Conservation (phyloP, 192 early-diverging fungal genomes). For the Phycomyces nitens region DNA sequence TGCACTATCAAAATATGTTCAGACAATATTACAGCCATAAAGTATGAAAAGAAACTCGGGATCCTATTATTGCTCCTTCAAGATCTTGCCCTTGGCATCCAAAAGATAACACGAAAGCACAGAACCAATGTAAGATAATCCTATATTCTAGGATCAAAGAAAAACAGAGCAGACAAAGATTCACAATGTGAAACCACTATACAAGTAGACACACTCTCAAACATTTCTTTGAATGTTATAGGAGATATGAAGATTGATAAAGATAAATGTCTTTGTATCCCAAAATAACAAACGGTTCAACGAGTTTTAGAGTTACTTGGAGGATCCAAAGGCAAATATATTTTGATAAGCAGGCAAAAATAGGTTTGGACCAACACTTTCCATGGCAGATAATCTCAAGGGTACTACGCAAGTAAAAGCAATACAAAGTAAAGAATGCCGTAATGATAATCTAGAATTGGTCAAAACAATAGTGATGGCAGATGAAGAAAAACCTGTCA, state of each 20-base stretch:
- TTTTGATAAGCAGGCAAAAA: too few species aligned
- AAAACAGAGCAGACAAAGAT: not conserved
- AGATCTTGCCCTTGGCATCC: not conserved
- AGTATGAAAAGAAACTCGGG: not conserved
- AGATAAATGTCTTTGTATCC: not conserved
- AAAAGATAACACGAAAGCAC: not conserved
- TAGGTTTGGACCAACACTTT: too few species aligned
- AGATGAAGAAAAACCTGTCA: too few species aligned
- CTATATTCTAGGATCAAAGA: not conserved
- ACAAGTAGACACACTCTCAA: not conserved
- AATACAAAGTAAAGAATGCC: too few species aligned
- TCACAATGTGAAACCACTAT: not conserved
- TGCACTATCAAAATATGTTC: not conserved
- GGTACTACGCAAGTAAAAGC: too few species aligned
- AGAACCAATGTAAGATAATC: not conserved
- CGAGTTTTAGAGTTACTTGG: too few species aligned
- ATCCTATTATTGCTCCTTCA: not conserved
- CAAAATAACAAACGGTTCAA: too few species aligned
- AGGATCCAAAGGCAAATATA: too few species aligned
- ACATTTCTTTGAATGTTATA: not conserved
- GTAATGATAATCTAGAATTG: too few species aligned
- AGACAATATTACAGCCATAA: not conserved
- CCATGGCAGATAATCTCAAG: too few species aligned
- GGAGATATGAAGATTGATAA: not conserved
- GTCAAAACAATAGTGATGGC: too few species aligned